Evolutionary conservation across 305 asterid species (phyloP).

Genomic region (Fraxinus xanthoxyloides): DNA sequence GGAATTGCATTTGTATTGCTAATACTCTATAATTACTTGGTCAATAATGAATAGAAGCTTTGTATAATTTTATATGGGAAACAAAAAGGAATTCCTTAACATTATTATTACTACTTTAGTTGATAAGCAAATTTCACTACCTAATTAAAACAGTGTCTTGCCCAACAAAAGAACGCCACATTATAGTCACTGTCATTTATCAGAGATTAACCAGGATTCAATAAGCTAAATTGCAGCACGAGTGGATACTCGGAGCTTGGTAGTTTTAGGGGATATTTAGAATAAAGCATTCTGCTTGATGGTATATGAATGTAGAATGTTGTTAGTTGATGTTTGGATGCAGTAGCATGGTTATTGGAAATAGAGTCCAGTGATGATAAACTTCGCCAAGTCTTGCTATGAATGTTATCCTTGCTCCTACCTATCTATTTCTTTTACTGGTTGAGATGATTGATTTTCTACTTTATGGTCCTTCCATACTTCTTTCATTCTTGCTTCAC

Average conservation of each 20-base stretch:
- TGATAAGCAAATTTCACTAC: not conserved
- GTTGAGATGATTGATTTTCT: slow-evolving; percentile 5
- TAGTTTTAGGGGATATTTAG: not conserved
- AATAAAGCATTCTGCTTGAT: not conserved
- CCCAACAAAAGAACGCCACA: not conserved
- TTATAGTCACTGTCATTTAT: not conserved
- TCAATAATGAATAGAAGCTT: not conserved
- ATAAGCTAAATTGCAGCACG: not conserved
- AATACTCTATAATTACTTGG: not conserved
- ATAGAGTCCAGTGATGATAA: not conserved
- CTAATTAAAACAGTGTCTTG: not conserved
- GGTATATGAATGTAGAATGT: not conserved
- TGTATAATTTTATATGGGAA: not conserved
- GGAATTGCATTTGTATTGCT: not conserved
- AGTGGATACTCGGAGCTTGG: not conserved
- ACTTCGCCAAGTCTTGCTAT: not conserved
- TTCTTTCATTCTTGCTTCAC: not conserved
- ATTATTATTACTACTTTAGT: not conserved
- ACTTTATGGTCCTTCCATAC: not conserved
- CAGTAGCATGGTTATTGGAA: not conserved
- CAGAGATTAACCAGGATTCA: not conserved
- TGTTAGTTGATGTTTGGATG: not conserved
- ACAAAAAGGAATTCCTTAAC: not conserved
- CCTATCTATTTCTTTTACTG: not conserved
- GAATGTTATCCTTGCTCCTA: not conserved